Evolutionary conservation across 306 rosid genomes (phyloP).

Genomic region (Chamaecrista fasciculata): DNA sequence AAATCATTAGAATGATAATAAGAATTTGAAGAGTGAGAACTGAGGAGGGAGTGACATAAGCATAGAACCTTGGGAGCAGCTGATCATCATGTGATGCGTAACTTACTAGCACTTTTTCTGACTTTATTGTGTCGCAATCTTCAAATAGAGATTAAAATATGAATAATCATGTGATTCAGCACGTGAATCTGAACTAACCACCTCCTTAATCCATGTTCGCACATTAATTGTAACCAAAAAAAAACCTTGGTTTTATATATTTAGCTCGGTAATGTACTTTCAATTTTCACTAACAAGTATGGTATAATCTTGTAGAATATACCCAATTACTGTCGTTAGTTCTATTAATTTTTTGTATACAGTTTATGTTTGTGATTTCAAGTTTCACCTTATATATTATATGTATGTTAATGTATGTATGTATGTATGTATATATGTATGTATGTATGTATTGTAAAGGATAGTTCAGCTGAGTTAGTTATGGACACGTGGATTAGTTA

Average conservation of each 20-base stretch:
- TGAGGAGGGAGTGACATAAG: background rate
- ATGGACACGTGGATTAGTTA: too few relatives aligned
- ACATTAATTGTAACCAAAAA: too few relatives aligned
- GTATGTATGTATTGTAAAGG: too few relatives aligned
- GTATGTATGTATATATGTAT: too few relatives aligned
- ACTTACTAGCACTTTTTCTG: slow-evolving; percentile 34
- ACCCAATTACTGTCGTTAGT: too few relatives aligned
- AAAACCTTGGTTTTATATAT: too few relatives aligned
- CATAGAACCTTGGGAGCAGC: slow-evolving; percentile 24
- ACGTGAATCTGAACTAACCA: slow-evolving; percentile 35
- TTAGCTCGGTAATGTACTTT: slow-evolving; percentile 28
- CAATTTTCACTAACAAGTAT: background rate
- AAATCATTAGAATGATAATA: background rate
- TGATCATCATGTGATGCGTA: slow-evolving; percentile 43
- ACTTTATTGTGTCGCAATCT: slow-evolving; percentile 29
- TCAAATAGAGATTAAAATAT: slow-evolving; percentile 28
- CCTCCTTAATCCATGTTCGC: slow-evolving; percentile 39
- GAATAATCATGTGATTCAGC: slow-evolving; percentile 35
- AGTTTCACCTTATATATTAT: too few relatives aligned
- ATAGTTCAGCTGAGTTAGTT: too few relatives aligned
- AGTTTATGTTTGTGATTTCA: too few relatives aligned
- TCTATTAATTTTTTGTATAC: too few relatives aligned
- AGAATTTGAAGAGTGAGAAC: background rate
- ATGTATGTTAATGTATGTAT: too few relatives aligned
- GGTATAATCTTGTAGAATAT: slow-evolving; percentile 6